Evolutionary conservation across 371 early-diverging fungal species (phyloP).

Genomic region (Rhizopus arrhizus): DNA sequence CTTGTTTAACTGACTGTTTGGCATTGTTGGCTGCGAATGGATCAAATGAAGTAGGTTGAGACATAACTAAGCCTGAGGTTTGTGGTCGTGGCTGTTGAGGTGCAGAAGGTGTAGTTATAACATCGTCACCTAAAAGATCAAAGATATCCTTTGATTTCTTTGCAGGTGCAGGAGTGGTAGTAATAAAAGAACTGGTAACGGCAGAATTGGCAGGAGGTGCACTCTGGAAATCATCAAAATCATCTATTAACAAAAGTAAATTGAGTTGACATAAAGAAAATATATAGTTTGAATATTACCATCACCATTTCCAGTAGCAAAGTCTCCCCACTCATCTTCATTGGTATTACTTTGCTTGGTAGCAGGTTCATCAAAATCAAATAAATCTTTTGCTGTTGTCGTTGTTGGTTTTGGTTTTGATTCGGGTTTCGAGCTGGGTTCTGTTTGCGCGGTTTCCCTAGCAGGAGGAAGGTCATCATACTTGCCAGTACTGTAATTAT

Average conservation of each 20-base stretch:
- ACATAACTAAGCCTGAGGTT: constrained; percentile 11
- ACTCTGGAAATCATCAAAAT: constrained; percentile 68
- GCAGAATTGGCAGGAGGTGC: constrained; percentile 38
- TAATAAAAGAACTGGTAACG: constrained; percentile 6
- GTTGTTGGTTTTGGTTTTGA: constrained; percentile 18
- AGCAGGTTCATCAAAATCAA: constrained; percentile 61
- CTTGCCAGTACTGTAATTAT: constrained; percentile 20
- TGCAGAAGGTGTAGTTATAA: constrained; percentile 19
- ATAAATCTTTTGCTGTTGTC: constrained; percentile 58
- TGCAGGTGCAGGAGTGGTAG: constrained; percentile 15
- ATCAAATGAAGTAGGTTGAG: constrained; percentile 20
- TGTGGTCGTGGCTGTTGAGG: constrained; percentile 6
- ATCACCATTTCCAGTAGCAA: constrained; percentile 39
- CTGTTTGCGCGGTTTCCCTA: constrained; percentile 7
- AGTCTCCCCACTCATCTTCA: constrained; percentile 63
- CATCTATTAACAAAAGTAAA: constrained; percentile 32
- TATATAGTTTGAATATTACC: constrained; percentile 19
- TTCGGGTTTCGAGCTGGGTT: constrained; percentile 3
- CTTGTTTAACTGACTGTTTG: constrained; percentile 1
- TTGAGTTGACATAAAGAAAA: constrained; percentile 4
- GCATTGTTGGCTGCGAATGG: constrained; percentile 7
- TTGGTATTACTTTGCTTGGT: constrained; percentile 8
- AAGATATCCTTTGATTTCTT: constrained; percentile 34
- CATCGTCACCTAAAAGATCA: constrained; percentile 47
- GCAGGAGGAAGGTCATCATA: constrained; percentile 18